Conservation (phyloP, 2,329 filamentous ascomycete genomes). For the Pleoardoris graminearum region DNA sequence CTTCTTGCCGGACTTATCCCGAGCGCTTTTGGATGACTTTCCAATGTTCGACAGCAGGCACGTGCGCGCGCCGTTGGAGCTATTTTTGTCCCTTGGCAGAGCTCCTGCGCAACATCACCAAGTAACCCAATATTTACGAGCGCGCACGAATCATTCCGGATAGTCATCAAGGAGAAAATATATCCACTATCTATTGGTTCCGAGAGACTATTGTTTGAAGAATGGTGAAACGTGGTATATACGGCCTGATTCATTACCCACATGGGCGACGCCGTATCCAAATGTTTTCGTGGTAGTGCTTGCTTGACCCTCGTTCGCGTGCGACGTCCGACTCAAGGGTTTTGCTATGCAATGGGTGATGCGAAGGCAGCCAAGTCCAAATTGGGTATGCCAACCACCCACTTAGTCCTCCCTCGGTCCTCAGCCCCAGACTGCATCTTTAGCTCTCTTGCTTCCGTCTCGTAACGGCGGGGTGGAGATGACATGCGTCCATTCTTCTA, state of each 20-base stretch:
- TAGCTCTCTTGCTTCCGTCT: conserved; percentile 46
- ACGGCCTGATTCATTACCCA: not conserved
- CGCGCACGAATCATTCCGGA: not conserved
- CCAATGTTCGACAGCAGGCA: too few relatives aligned
- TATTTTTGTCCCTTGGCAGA: not conserved
- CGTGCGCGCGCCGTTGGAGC: not conserved
- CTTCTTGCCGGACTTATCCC: too few relatives aligned
- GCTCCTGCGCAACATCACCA: not conserved
- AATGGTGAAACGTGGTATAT: too few relatives aligned
- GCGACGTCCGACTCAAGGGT: too few relatives aligned
- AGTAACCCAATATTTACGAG: not conserved
- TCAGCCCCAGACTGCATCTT: conserved; percentile 52
- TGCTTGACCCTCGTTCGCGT: too few relatives aligned
- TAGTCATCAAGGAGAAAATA: not conserved
- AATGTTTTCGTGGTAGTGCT: not conserved
- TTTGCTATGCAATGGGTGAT: too few relatives aligned
- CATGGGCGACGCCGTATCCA: not conserved
- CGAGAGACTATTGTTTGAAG: not conserved
- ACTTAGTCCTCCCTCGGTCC: not conserved
- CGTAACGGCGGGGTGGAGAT: conserved; percentile 49
- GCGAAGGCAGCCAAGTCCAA: too few relatives aligned
- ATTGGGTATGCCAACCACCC: too few relatives aligned
- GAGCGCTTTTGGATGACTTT: too few relatives aligned
- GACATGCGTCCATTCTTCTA: conserved; percentile 71
- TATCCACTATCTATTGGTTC: not conserved